Evolutionary conservation across 2,329 filamentous ascomycete species (phyloP).

Genomic region (Chaetomiaceae sp.): DNA sequence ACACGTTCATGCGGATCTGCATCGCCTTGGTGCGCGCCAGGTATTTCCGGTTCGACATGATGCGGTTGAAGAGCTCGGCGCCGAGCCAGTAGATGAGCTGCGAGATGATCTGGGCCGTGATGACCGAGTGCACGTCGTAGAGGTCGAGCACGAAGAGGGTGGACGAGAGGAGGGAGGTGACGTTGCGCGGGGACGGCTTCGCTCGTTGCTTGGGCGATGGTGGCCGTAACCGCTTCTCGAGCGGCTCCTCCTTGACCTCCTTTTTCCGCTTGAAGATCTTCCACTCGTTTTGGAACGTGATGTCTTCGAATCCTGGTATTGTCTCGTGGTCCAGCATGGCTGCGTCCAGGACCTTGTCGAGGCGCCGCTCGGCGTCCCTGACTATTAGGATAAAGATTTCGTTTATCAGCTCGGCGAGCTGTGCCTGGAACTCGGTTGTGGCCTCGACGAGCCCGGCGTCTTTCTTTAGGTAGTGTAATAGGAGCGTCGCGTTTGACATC

Average conservation of each 20-base stretch:
- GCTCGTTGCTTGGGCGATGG: conserved; percentile 90
- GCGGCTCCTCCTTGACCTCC: conserved; percentile 83
- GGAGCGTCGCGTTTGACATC: conserved; percentile 92
- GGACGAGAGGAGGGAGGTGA: conserved; percentile 90
- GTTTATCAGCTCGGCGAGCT: conserved; percentile 90
- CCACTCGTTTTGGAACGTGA: conserved; percentile 98
- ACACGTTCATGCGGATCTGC: conserved; percentile 99
- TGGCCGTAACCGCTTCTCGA: conserved; percentile 85
- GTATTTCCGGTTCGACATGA: conserved; percentile 95
- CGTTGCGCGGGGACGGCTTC: conserved; percentile 88
- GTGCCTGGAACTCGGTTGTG: conserved; percentile 84
- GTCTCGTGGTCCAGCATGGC: conserved; percentile 98
- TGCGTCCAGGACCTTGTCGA: conserved; percentile 90
- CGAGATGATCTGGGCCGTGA: conserved; percentile 83
- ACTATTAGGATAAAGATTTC: conserved; percentile 99
- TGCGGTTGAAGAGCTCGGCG: conserved; percentile 92
- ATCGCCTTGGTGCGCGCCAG: conserved; percentile 95
- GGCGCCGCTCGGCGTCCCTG: conserved; percentile 86
- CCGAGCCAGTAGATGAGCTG: conserved; percentile 96
- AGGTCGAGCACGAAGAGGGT: conserved; percentile 95
- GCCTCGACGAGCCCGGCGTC: conserved; percentile 75
- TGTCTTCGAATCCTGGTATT: conserved; percentile 94
- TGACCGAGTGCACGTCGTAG: conserved; percentile 98
- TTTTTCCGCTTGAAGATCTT: conserved; percentile 91
- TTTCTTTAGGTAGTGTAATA: conserved; percentile 97